Conservation (phyloP, 805 yeast species). For the Myxozyma udenii region DNA sequence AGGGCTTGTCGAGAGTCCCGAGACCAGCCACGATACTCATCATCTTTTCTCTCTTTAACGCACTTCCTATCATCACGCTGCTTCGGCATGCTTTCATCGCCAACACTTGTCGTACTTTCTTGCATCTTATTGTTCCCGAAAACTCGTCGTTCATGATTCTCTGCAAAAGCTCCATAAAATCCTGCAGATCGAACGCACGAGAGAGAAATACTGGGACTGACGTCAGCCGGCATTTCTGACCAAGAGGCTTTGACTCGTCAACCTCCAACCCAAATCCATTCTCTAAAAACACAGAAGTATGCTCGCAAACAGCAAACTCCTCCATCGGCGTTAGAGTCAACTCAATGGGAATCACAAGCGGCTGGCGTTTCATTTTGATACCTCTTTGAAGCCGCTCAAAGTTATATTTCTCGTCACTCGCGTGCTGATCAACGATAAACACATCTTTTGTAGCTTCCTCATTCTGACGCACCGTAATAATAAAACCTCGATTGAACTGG, state of each 20-base stretch:
- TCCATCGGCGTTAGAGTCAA: conserved; percentile 75
- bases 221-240: conserved; percentile 51
- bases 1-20: conserved; percentile 78
- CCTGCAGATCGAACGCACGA: conserved; percentile 58
- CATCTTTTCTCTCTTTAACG: conserved; percentile 62
- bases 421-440: conserved; percentile 94
- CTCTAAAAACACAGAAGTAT: conserved; percentile 52
- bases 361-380: conserved; percentile 63
- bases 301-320: conserved; percentile 65
- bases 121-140: conserved; percentile 57
- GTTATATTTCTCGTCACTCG: conserved; percentile 92
- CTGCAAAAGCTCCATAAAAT: conserved; percentile 75
- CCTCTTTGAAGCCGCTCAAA: conserved; percentile 66
- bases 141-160: conserved; percentile 50
- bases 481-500: conserved; percentile 93
- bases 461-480: conserved; percentile 56
- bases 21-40: conserved; percentile 61
- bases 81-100: conserved; percentile 95
- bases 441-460: conserved; percentile 46
- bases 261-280: conserved; percentile 73
- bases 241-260: conserved; percentile 53
- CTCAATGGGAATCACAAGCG: conserved; percentile 53
- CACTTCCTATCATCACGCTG: conserved; percentile 90
- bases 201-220: conserved; percentile 74
- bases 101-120: conserved; percentile 76